Evolutionary conservation across 805 yeast genomes (phyloP), one percentile per base, ranked within the genome.

Genomic region (Saccharomyces kudriavzevii): DNA sequence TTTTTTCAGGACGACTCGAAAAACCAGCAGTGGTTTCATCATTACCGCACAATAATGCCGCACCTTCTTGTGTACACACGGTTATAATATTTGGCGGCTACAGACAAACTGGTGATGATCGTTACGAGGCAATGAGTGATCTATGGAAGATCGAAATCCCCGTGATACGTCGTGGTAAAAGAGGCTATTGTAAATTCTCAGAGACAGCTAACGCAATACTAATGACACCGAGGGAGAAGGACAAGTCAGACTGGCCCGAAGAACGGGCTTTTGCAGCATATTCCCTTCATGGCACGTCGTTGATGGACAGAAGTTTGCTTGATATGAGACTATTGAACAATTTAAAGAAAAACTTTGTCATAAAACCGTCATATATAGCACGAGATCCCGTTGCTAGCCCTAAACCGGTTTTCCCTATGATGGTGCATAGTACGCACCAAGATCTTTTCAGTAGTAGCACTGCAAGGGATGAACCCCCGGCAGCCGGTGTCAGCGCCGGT

Each of bases 1-100:
- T 31, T 8, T 13, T 17, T 17, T 4, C 24, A 8, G 43, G 43
- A 11, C 43, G 43, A 17, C 24, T 35, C 13, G 43, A 35, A 35
- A 17, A 17, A 35, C 10, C 43, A 17, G 43, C 43, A 9, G 43
- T 35, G 17, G 13, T 35, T 35, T 35, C 43, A 17, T 35, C 43
- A 6, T 35, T 17, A 35, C 22, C 43, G 2, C 43, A 35, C 22
- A 35, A 6, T 35, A n/a, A 20, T 35, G 6, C 13, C 13, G 11
- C 40, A 5, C 22, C 40, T 35, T 35, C 14, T 35, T 43, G 26
- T 29, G 59, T 57, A 28, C 52, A 55, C 49, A 60, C 67, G 4
- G 53, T 63, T 40, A 24, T 74, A 35, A 69, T 78, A 4, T 74
- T 77, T 71, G 83, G 83, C 14, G 83, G 84, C 0, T 80, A 75